A percentile compares a stretch with the other conserved stretches of the same genome.
phyloP scores from a whole-genome alignment of 495 filamentous ascomycete species.

The Trichoderma gamsii region DNA sequence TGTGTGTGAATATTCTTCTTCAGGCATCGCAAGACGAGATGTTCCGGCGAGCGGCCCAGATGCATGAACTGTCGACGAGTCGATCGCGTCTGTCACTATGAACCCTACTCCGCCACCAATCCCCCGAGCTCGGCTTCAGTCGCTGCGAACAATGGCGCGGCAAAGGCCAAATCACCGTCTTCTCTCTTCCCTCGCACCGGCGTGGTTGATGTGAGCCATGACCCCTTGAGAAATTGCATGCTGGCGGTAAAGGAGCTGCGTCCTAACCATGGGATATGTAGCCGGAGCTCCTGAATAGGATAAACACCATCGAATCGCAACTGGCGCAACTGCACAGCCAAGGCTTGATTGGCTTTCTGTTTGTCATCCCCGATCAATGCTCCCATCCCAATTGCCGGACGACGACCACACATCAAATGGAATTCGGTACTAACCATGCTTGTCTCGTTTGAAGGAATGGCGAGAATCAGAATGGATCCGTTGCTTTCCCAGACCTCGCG shows the following conservation, averaged over 20 bases:
- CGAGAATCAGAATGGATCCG: neutral
- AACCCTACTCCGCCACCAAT: conserved; percentile 6
- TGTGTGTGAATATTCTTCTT: neutral
- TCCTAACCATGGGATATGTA: neutral
- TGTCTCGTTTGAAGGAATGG: neutral
- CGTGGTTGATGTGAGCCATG: neutral
- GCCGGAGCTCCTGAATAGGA: conserved; percentile 6
- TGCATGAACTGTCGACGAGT: conserved; percentile 12
- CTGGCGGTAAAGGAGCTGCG: neutral
- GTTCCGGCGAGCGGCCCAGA: conserved; percentile 4
- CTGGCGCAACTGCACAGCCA: conserved; percentile 9
- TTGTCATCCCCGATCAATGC: neutral
- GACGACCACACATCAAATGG: neutral
- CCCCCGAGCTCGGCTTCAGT: neutral
- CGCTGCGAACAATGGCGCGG: neutral
- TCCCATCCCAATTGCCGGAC: neutral
- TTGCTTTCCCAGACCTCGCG: neutral
- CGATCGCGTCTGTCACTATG: conserved; percentile 13
- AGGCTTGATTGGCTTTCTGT: conserved; percentile 1
- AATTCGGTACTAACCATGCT: neutral
- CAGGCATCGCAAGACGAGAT: conserved; percentile 8
- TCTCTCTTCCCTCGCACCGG: conserved; percentile 4
- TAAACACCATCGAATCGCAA: conserved; percentile 11
- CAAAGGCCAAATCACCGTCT: neutral
- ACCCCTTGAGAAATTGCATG: neutral